A percentile compares a stretch with the other conserved stretches of the same genome.
Evolutionary conservation across 257 asterid species (phyloP).

Genomic region (Solanum tarapatanum): DNA sequence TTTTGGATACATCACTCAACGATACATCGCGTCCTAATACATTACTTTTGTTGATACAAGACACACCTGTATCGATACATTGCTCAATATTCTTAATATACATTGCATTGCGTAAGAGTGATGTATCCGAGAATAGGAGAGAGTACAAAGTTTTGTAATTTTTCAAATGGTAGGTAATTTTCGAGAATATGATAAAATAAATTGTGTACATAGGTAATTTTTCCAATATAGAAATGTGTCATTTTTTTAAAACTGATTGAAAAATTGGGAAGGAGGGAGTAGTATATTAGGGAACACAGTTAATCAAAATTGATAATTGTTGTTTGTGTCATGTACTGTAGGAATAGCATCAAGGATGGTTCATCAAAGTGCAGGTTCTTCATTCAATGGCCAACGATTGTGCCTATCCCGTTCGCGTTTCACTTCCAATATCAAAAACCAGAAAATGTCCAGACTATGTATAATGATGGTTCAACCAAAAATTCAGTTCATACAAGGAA

Average conservation of each 20-base stretch:
- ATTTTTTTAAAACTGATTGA: neutral
- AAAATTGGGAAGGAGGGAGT: neutral
- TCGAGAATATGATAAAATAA: neutral
- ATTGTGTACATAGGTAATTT: fast-evolving
- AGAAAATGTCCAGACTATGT: slow-evolving; percentile 14
- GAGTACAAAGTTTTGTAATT: too few species aligned
- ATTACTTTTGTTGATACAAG: too few species aligned
- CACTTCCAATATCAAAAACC: slow-evolving; percentile 6
- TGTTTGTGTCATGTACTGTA: slow-evolving; percentile 9
- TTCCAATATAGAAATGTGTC: neutral
- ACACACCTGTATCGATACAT: too few species aligned
- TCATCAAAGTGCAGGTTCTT: slow-evolving; percentile 39
- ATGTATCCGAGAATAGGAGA: too few species aligned
- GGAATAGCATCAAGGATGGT: slow-evolving; percentile 29
- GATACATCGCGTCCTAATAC: neutral
- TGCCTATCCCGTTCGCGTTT: slow-evolving; percentile 21
- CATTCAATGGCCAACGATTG: slow-evolving; percentile 56
- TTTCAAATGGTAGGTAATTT: neutral
- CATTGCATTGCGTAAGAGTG: fast-evolving
- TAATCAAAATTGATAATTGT: neutral
- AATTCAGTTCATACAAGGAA: slow-evolving; percentile 89
- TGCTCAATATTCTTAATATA: too few species aligned
- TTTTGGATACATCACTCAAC: too few species aligned
- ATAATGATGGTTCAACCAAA: slow-evolving; percentile 63
- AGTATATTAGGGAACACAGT: neutral